Percentiles rank a stretch among this genome's conserved stretches.
phyloP scores from a whole-genome alignment of 805 yeast species.

The Lipomyces mesembrius region DNA sequence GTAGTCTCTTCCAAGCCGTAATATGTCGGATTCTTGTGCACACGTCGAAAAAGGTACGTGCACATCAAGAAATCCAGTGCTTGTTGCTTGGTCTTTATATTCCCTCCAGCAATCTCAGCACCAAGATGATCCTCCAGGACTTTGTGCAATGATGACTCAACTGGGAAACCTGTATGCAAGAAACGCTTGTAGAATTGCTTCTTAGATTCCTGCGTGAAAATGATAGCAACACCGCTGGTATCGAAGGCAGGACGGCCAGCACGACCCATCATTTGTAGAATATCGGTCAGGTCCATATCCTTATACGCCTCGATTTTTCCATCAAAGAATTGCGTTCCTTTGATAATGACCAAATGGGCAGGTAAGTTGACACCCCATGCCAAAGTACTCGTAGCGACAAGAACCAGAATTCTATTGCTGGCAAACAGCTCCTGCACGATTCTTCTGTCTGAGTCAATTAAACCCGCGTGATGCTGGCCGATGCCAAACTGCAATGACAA shows the following conservation, averaged over 20 bases:
- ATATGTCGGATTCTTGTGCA: constrained; percentile 76
- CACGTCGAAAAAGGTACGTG: constrained; percentile 75
- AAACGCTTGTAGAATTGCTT: constrained; percentile 78
- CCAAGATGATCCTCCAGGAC: constrained; percentile 80
- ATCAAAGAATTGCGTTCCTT: constrained; percentile 72
- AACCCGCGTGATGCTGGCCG: constrained; percentile 82
- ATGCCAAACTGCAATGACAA: constrained; percentile 78
- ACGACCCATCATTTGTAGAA: constrained; percentile 83
- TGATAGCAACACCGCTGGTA: constrained; percentile 76
- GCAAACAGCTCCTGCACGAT: constrained; percentile 74
- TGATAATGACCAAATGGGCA: constrained; percentile 76
- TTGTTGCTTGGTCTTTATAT: constrained; percentile 64
- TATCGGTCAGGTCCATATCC: constrained; percentile 83
- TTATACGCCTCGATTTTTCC: constrained; percentile 65
- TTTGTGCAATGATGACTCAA: constrained; percentile 76
- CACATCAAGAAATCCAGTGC: constrained; percentile 77
- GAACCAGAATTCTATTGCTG: constrained; percentile 68
- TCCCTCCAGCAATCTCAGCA: constrained; percentile 76
- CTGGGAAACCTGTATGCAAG: constrained; percentile 79
- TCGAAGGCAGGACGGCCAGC: constrained; percentile 85
- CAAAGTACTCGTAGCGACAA: constrained; percentile 79
- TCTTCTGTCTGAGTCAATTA: constrained; percentile 72
- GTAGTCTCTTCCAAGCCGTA: constrained; percentile 73
- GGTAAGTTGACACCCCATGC: constrained; percentile 90
- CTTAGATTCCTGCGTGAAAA: constrained; percentile 74